Base-by-base conservation (phyloP, 768 basidiomycete genomes). In the Cystoderma amianthinum region DNA sequence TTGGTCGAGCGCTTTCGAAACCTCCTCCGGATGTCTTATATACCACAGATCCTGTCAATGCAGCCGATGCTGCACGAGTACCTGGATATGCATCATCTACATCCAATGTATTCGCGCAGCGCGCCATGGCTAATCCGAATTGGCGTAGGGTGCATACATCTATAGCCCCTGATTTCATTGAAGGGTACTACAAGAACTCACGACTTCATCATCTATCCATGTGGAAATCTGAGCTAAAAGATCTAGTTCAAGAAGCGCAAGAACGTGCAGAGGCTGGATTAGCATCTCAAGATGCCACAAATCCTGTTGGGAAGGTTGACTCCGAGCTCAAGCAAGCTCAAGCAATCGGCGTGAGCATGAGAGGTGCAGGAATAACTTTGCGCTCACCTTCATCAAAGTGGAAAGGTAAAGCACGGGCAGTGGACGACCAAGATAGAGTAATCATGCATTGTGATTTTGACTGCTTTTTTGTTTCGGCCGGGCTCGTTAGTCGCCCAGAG, bases 381-480 rank as follows among this genome's bases (percentile, higher is more conserved):
- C 65, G 60, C 42, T 76, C 78, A 5, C 74, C 79, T 1, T 30
- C 53, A 49, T 53, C 54, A 11, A 77, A 72, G 46, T 73, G 69
- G 52, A 81, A 82, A 48, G 72, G 67, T 33, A 82, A 80, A 56
- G 71, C 65, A 45, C 79, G 71, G 51, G 75, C 67, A 12, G 62
- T 59, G 36, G 72, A 70, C 32, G 68, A 68, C 23, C 71, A 69
- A 23, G 74, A 80, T 32, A 71, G 73, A 12, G 77, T 87, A 7
- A 85, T 91, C 52, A 88, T 93, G 86, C 90, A 93, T 52, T 89
- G 86, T 49, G 90, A 93, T 58, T 97, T 98, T 48, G 96, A 99
- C 54, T 91, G 84, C 48, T 98, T 97, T 69, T 99, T 99, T 55
- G 94, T 97, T 9, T 82, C 88, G 1, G 95, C 84, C n/a, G 90